Evolutionary conservation across 2,329 filamentous ascomycete species (phyloP), one percentile per base, ranked within the genome.

Genomic region (Elsinoe batatas): DNA sequence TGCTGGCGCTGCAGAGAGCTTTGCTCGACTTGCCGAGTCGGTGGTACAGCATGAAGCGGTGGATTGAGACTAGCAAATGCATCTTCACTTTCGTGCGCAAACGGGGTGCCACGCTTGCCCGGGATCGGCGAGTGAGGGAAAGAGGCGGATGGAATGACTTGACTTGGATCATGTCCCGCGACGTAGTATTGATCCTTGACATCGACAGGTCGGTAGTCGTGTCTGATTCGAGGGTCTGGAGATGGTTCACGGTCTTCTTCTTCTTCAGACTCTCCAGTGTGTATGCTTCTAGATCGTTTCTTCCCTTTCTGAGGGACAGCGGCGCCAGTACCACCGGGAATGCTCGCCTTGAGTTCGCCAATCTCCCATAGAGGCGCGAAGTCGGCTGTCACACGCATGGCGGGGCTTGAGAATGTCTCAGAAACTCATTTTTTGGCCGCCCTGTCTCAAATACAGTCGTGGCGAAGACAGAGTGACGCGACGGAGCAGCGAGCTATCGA

Each of bases 1-100:
- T 91, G 84, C 15, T 72, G 74, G 53, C 76, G 66, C 58, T 73
- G 73, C 56, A 77, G 64, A 10, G 67, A 68, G 12, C 56, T 56
- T 8, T 42, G 38, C 15, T 43, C 37, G 20, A 22, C n/a, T 8
- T 54, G 35, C 20, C 20, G 36, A n/a, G 51, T 44, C 20, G 51
- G 20, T 40, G 60, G 62, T 13, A 61, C 58, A 44, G 68, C 63
- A 56, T 67, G 73, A 6, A 76, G 61, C 10, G 72, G 70, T 38
- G 73, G 70, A 26, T 73, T 69, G 44, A 74, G 63, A 36, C 57
- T 30, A 43, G 51, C 51, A 22, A 54, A 43, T 43, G 35, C 36
- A 33, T 54, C 51, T 54, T 43, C 51, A 30, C 35, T 54, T 30
- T 38, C 51, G 32, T 33, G 8, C 33, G 26, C 26, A 15, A 13